These are phyloP conservation scores for Chaetothyriales sp. DNA, from an alignment of 2,329 filamentous ascomycete genomes.

Conservation along the genomic window DNA sequence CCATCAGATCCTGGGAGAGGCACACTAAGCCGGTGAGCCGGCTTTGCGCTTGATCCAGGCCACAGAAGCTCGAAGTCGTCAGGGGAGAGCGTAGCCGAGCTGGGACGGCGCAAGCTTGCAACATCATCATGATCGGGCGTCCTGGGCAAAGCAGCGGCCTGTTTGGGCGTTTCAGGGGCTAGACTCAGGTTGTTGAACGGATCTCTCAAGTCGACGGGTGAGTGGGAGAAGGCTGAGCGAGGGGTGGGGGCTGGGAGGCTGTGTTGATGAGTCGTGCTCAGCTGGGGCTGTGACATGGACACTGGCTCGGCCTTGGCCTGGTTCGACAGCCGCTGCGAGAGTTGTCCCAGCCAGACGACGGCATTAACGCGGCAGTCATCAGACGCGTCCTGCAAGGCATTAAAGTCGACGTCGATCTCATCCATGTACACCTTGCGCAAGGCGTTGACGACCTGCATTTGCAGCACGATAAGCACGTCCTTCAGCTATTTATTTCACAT, in stretches of 20 bases:
- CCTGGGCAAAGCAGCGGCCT: conserved; percentile 1
- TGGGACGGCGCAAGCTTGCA: conserved; percentile 9
- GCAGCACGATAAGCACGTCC: conserved; percentile 26
- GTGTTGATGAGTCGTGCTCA: background rate
- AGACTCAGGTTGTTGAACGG: conserved; percentile 7
- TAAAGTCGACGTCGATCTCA: conserved; percentile 21
- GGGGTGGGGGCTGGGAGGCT: conserved; percentile 10
- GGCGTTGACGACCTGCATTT: conserved; percentile 22
- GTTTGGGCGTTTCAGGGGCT: background rate
- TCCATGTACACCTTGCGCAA: conserved; percentile 22
- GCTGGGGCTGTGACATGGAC: background rate
- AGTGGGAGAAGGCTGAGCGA: conserved; percentile 11
- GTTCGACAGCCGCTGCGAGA: conserved; percentile 22
- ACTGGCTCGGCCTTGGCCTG: conserved; percentile 7
- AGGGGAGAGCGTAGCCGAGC: conserved; percentile 11
- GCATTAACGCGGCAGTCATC: conserved; percentile 24
- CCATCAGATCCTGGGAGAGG: conserved; percentile 1
- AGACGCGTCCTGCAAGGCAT: conserved; percentile 22
- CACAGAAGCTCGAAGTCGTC: conserved; percentile 14
- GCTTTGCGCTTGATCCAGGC: conserved; percentile 5
- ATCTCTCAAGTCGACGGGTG: conserved; percentile 5
- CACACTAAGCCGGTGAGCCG: background rate
- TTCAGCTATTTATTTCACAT: conserved; percentile 21
- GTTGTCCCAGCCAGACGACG: conserved; percentile 22
- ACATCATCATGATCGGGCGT: conserved; percentile 8